These are phyloP conservation scores for Sphagnum magellanicum DNA, from an alignment of 228 moss, liverwort and hornwort species.

Conservation along the genomic window DNA sequence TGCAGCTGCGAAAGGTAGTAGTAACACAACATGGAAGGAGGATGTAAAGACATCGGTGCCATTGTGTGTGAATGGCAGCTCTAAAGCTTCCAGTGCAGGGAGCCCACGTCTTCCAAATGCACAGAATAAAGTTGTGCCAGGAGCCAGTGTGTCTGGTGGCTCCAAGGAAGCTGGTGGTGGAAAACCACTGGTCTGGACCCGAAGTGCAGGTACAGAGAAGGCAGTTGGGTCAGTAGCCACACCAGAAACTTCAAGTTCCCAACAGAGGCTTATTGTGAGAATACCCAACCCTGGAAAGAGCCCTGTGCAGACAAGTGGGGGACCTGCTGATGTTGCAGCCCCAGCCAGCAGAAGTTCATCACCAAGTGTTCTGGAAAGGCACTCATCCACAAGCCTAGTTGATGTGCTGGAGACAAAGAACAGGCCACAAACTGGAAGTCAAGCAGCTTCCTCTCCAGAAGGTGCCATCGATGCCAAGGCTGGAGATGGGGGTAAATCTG, in stretches of 20 bases:
- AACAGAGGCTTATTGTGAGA: constrained; percentile 69
- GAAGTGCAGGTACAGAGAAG: constrained; percentile 52
- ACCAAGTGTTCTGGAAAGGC: constrained; percentile 61
- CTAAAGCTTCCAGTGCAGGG: constrained; percentile 21
- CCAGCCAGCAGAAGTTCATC: constrained; percentile 65
- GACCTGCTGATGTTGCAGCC: constrained; percentile 31
- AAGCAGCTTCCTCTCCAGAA: constrained; percentile 6
- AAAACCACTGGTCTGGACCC: constrained; percentile 69
- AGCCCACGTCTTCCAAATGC: constrained; percentile 38
- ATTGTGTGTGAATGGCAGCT: constrained; percentile 5
- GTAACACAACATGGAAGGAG: constrained; percentile 59
- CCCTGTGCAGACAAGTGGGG: constrained; percentile 54
- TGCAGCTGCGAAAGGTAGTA: constrained; percentile 39
- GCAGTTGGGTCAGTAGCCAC: constrained; percentile 19
- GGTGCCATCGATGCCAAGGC: constrained; percentile 10
- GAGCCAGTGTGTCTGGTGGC: constrained; percentile 40
- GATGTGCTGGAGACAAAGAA: constrained; percentile 31
- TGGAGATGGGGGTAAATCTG: constrained; percentile 15
- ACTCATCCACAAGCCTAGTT: constrained; percentile 28
- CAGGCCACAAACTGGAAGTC: constrained; percentile 14
- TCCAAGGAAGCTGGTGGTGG: constrained; percentile 63
- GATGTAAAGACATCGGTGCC: constrained; percentile 55
- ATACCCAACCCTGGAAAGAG: constrained; percentile 78
- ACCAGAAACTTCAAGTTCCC: constrained; percentile 21
- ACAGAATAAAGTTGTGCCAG: constrained; percentile 39